A percentile compares a stretch with the other conserved stretches of the same genome.
Conservation (phyloP, 2,329 filamentous ascomycete genomes). For the Epichloe uncinata region DNA sequence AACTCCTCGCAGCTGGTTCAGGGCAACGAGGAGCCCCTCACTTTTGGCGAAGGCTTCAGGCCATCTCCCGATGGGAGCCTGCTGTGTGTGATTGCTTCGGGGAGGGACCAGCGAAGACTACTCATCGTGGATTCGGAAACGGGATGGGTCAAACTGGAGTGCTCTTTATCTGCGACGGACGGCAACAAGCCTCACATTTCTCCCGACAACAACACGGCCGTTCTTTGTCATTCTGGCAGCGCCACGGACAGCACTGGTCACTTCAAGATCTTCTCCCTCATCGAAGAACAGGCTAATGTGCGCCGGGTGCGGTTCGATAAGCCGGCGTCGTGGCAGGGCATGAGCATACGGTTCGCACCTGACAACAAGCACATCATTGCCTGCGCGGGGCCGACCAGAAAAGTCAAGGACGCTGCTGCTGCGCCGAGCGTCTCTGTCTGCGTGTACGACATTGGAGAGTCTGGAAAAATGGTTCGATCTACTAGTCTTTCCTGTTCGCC, state of each 20-base stretch:
- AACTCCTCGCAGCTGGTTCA: conserved; percentile 5
- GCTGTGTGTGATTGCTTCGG: conserved; percentile 1
- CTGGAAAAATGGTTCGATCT: background rate
- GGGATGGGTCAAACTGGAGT: conserved; percentile 3
- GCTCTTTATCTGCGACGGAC: background rate
- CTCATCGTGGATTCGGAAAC: conserved; percentile 2
- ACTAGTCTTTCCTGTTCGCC: background rate
- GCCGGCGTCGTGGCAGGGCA: conserved; percentile 1
- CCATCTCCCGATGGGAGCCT: conserved; percentile 4
- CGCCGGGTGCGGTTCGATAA: background rate
- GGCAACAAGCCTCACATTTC: conserved; percentile 4
- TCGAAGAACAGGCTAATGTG: background rate
- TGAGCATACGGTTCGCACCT: conserved; percentile 3
- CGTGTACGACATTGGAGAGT: background rate
- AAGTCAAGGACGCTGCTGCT: background rate
- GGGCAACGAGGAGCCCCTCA: conserved; percentile 4
- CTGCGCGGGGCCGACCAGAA: conserved; percentile 1
- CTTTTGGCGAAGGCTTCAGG: conserved; percentile 1
- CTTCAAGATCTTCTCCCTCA: background rate
- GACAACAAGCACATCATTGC: conserved; percentile 4
- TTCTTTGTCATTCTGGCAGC: background rate
- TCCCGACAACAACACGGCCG: conserved; percentile 2
- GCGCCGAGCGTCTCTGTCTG: conserved; percentile 3
- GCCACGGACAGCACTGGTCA: background rate
- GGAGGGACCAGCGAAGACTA: conserved; percentile 1